phyloP scores from a whole-genome alignment of 1,284 basidiomycete species.

The Ganoderma sp. region DNA sequence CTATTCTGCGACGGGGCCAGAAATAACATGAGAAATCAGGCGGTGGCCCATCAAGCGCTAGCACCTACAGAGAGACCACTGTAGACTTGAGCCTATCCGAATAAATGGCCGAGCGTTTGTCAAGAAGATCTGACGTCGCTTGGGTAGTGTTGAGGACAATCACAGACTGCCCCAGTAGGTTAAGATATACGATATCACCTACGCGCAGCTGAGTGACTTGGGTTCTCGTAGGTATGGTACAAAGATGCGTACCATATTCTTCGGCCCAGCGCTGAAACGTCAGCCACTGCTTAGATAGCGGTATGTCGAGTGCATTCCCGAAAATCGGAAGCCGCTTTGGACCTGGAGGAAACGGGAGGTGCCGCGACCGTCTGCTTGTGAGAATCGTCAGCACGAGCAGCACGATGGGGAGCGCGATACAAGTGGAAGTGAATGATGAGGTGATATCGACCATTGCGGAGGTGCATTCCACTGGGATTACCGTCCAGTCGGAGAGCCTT shows the following conservation, averaged over 20 bases:
- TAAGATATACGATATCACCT: conserved; percentile 26
- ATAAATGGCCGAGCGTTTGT: conserved; percentile 28
- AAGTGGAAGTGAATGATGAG: not conserved
- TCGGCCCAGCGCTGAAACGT: conserved; percentile 21
- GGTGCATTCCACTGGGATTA: not conserved
- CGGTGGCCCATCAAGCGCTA: too few relatives aligned
- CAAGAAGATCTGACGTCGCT: conserved; percentile 23
- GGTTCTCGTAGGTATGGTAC: not conserved
- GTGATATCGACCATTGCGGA: conserved; percentile 9
- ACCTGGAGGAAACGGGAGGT: conserved; percentile 23
- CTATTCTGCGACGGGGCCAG: conserved; percentile 17
- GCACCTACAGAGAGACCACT: conserved; percentile 19
- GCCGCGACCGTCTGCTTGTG: not conserved
- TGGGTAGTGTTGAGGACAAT: conserved; percentile 16
- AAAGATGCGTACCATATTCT: conserved; percentile 17
- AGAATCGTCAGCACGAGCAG: not conserved
- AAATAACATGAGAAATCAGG: not conserved
- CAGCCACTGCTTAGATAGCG: conserved; percentile 23
- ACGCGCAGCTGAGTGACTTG: not conserved
- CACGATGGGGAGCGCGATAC: not conserved
- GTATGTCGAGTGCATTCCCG: conserved; percentile 27
- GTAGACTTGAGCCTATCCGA: conserved; percentile 40
- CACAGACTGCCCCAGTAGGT: conserved; percentile 21
- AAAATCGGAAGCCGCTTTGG: conserved; percentile 22
- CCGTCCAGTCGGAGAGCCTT: not conserved